A percentile compares a stretch with the other conserved stretches of the same genome.
phyloP scores from a whole-genome alignment of 2,329 filamentous ascomycete species.

The Pseudocercospora cruenta region DNA sequence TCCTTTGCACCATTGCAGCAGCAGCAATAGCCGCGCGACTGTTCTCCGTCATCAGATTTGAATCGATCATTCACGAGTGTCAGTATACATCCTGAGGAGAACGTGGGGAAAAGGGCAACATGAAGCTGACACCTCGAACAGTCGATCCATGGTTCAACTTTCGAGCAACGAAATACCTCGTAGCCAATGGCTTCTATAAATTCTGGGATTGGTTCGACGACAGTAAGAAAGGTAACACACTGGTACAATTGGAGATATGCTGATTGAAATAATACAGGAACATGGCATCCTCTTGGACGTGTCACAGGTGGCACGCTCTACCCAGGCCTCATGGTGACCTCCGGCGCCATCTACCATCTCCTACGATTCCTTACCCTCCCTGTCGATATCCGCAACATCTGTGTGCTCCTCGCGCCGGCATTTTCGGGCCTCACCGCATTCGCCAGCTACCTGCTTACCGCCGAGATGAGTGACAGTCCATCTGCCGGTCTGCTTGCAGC shows the following conservation, averaged over 20 bases:
- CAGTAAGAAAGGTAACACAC: constrained; percentile 56
- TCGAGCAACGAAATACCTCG: constrained; percentile 94
- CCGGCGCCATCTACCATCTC: constrained; percentile 92
- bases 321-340: constrained; percentile 98
- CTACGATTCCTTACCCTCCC: constrained; percentile 87
- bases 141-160: constrained; percentile 99
- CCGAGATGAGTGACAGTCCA: constrained; percentile 93
- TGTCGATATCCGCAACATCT: constrained; percentile 98
- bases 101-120: constrained; percentile 3
- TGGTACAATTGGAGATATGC: background rate
- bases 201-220: constrained; percentile 99
- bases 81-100: constrained; percentile 48
- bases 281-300: constrained; percentile 98
- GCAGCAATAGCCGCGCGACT: constrained; percentile 90
- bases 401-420: constrained; percentile 89
- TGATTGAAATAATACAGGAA: constrained; percentile 56
- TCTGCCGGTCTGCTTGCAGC: constrained; percentile 94
- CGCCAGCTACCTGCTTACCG: constrained; percentile 91
- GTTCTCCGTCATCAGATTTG: constrained; percentile 98
- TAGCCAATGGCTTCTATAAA: constrained; percentile 95
- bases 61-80: constrained; percentile 99
- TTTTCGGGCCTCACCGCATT: constrained; percentile 94
- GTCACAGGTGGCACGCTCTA: constrained; percentile 99
- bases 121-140: constrained; percentile 45
- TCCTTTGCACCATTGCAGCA: constrained; percentile 86